Conservation (phyloP, 2,329 filamentous ascomycete species). For the Coniochaeta ligniaria region DNA sequence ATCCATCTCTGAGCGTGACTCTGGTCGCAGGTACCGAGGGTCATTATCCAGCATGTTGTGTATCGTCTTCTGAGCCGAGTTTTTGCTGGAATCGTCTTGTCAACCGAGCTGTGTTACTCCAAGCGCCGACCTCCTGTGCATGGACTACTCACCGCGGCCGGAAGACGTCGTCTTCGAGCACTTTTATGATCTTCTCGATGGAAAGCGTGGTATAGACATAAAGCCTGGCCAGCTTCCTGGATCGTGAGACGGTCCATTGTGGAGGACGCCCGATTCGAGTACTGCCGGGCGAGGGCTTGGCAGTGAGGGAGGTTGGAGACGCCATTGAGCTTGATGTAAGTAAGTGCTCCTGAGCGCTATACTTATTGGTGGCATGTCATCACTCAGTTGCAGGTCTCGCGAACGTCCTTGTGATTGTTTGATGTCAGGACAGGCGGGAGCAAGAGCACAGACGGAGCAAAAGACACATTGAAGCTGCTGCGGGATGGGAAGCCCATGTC, state of each 20-base stretch:
- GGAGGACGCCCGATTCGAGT: conserved; percentile 42
- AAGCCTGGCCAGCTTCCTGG: conserved; percentile 46
- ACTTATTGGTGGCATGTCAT: neutral
- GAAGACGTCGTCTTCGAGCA: conserved; percentile 33
- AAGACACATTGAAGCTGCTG: neutral
- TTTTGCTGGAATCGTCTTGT: conserved; percentile 29
- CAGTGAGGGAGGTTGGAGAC: conserved; percentile 6
- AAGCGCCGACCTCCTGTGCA: neutral
- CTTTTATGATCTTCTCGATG: conserved; percentile 43
- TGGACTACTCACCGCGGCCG: conserved; percentile 33
- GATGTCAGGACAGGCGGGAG: neutral
- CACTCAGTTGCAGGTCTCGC: no score
- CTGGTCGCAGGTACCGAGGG: conserved; percentile 49
- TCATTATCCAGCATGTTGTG: conserved; percentile 50
- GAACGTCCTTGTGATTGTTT: no score
- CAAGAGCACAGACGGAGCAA: neutral
- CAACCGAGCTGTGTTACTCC: conserved; percentile 3
- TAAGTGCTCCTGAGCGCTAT: no score
- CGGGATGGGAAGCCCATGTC: neutral
- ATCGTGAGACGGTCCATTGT: conserved; percentile 46
- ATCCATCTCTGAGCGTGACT: conserved; percentile 41
- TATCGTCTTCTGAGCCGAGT: conserved; percentile 53
- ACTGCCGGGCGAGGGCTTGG: conserved; percentile 7
- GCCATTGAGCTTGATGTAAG: conserved; percentile 6
- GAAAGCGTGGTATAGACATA: conserved; percentile 50